Base-by-base conservation (phyloP, 805 yeast genomes). In the Ogataea saltuana region DNA sequence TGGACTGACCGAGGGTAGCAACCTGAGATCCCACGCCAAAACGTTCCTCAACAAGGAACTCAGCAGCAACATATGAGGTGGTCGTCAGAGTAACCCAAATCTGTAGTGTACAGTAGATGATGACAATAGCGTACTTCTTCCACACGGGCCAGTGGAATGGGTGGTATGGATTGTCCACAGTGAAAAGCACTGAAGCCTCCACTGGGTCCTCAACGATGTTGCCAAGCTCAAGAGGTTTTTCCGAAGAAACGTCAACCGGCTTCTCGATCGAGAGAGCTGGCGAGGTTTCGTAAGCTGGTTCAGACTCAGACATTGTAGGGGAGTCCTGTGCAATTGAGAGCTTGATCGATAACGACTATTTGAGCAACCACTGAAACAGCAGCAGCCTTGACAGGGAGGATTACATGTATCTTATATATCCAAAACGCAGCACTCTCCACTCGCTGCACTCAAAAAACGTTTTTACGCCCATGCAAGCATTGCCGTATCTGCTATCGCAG, bases 1-100 rank as follows among this genome's bases (percentile, higher is more conserved):
- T 50, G 12, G 67, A 61, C 50, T 64, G 68, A 18, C 66, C 66
- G 21, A 64, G 48, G 3, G 67, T 61, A 17, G 67, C 62, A 28
- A 62, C 65, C 48, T 64, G 69, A 4, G 64, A 39, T 23, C 41
- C 45, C 18, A 55, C 60, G 16, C 45, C 46, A 39, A 51, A 64
- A 33, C 42, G 50, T 4, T 56, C 64, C 44, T 61, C 54, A 31
- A 61, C 58, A 16, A 56, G 19, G 20, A 13, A 61, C 48, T 63
- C 67, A 20, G 53, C 58, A 25, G 67, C 58, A 29, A 64, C 61
- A 42, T 63, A 64, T 15, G 62, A 48, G 8, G 69, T 64, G 9
- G 67, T 60, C 13, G 69, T 64, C 29, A 63, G 38, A 1, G 64
- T 60, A 36, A 64, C 67, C 37, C 42, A 63, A 11, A 51, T 48